These are phyloP conservation scores for Xylaria palmicola DNA, from an alignment of 495 filamentous ascomycete species.

Conservation along the genomic window DNA sequence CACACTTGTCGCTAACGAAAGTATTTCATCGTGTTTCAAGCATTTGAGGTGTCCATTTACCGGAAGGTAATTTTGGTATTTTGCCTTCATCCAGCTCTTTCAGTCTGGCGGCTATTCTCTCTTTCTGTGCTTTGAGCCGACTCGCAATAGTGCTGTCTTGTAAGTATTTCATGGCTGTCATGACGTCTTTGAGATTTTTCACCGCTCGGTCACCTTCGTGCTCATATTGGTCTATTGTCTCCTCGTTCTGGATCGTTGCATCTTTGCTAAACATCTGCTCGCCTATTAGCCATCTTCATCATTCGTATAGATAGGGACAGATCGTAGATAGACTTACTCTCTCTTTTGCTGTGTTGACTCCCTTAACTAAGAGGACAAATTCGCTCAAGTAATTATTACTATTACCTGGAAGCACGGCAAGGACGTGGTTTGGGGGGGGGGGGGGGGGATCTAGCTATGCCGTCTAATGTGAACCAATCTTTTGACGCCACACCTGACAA, in stretches of 20 bases:
- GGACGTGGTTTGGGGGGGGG: no score
- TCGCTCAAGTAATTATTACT: constrained; percentile 1
- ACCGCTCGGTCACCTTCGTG: constrained; percentile 2
- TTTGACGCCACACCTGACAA: no score
- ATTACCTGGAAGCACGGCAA: constrained; percentile 6
- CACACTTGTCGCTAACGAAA: constrained; percentile 3
- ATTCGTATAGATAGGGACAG: background rate
- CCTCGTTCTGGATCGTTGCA: constrained; percentile 1
- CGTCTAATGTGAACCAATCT: no score
- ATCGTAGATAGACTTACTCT: background rate
- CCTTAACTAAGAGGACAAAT: constrained; percentile 1
- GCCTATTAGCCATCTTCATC: background rate
- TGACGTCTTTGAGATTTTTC: constrained; percentile 6
- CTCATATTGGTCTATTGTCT: constrained; percentile 1
- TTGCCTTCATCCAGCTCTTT: background rate
- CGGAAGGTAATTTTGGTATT: background rate
- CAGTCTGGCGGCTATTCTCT: background rate
- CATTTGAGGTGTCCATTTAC: background rate
- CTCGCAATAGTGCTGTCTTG: background rate
- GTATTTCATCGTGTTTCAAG: constrained; percentile 1
- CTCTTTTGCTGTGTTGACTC: constrained; percentile 8
- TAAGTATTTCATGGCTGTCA: constrained; percentile 10
- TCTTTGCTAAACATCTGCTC: constrained; percentile 7
- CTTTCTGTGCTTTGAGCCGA: constrained; percentile 1
- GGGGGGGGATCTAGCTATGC: no score